Evolutionary conservation across 2,329 filamentous ascomycete genomes (phyloP).

Genomic region (Claviceps fusiformis): DNA sequence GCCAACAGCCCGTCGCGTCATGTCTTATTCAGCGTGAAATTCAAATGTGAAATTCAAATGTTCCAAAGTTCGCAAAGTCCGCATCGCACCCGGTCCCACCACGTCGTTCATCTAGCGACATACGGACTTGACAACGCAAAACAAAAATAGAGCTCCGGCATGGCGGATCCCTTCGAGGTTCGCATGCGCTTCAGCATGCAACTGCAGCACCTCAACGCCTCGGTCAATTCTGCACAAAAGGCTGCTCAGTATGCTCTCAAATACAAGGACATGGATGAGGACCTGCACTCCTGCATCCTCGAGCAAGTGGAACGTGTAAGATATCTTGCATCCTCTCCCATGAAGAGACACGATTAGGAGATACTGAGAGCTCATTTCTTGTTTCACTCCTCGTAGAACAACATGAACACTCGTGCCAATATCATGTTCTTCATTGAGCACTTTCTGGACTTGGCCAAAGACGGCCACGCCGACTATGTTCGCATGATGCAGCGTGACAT

Average conservation of each 20-base stretch:
- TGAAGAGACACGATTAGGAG: background rate
- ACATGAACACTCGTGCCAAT: constrained; percentile 94
- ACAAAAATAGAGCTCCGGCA: constrained; percentile 12
- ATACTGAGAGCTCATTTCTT: background rate
- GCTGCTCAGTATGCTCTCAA: constrained; percentile 90
- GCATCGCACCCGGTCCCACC: background rate
- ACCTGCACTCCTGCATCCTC: constrained; percentile 91
- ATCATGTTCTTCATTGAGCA: constrained; percentile 99
- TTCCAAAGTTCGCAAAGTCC: background rate
- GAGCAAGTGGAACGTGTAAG: constrained; percentile 77
- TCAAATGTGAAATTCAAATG: background rate
- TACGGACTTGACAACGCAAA: background rate
- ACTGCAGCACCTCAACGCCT: constrained; percentile 82
- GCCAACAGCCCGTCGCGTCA: background rate
- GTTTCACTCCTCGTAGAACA: constrained; percentile 41
- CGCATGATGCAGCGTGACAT: constrained; percentile 95
- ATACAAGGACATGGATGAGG: constrained; percentile 89
- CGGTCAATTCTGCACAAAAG: constrained; percentile 77
- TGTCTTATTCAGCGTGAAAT: background rate
- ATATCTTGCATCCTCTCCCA: background rate
- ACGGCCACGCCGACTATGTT: constrained; percentile 67
- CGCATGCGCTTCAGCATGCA: constrained; percentile 91
- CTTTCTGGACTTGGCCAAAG: constrained; percentile 74
- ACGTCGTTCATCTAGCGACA: background rate
- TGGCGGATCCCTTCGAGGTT: constrained; percentile 87